phyloP scores from a whole-genome alignment of 768 basidiomycete species.

The Amanita brunnescens region DNA sequence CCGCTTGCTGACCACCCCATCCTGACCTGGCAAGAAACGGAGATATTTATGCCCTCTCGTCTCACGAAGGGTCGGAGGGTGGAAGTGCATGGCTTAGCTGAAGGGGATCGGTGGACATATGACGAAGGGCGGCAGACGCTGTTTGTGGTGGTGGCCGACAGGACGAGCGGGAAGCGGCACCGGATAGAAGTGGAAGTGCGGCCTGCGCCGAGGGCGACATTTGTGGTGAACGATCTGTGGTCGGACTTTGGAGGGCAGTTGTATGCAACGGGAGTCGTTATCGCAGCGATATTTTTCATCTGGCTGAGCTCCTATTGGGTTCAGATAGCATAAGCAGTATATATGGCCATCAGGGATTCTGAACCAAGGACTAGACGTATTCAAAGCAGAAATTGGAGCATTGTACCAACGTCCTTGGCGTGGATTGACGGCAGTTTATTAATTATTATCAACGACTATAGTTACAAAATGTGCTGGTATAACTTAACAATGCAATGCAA shows the following conservation, averaged over 20 bases:
- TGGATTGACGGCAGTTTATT: no score
- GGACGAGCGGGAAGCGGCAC: conserved; percentile 37
- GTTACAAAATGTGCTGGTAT: neutral
- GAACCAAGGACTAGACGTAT: no score
- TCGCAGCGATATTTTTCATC: neutral
- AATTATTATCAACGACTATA: neutral
- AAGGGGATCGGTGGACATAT: conserved; percentile 45
- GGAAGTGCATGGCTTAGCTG: conserved; percentile 44
- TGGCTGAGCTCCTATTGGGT: neutral
- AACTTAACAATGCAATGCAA: neutral
- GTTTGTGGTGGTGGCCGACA: conserved; percentile 45
- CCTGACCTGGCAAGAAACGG: conserved; percentile 58
- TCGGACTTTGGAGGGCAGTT: conserved; percentile 34
- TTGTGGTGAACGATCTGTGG: conserved; percentile 58
- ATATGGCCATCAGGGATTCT: no score
- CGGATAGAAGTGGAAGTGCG: conserved; percentile 44
- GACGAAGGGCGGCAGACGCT: conserved; percentile 68
- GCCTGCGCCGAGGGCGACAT: conserved; percentile 40
- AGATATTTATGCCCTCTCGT: conserved; percentile 68
- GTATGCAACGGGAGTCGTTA: neutral
- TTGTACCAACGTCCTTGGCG: no score
- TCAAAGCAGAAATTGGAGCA: no score
- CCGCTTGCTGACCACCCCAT: conserved; percentile 16
- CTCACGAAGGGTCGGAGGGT: conserved; percentile 51
- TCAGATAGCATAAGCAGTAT: neutral